Percentiles rank a stretch among this genome's conserved stretches.
Evolutionary conservation across 2,329 filamentous ascomycete genomes (phyloP).

Genomic region (Apiospora phragmitis): DNA sequence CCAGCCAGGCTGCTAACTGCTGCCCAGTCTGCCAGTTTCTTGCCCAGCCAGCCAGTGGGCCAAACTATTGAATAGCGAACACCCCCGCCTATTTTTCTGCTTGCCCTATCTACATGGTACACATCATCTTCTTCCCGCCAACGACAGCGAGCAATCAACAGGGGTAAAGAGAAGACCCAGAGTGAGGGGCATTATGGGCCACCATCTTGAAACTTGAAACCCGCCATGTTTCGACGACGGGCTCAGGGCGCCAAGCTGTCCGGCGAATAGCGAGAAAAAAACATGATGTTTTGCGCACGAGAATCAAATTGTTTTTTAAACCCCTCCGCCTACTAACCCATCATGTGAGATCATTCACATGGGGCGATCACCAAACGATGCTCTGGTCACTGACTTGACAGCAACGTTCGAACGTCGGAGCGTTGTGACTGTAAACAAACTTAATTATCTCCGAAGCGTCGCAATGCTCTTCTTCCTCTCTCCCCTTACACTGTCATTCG

Average conservation of each 20-base stretch:
- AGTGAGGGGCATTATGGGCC: slow-evolving; percentile 15
- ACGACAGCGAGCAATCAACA: not conserved
- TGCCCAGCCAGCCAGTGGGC: not conserved
- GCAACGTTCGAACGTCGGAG: not conserved
- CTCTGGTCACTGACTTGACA: not conserved
- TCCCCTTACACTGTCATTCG: not conserved
- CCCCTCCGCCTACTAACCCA: not conserved
- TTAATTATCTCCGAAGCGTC: not conserved
- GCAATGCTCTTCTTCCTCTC: not conserved
- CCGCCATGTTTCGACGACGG: slow-evolving; percentile 29
- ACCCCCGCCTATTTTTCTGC: not conserved
- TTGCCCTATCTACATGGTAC: not conserved
- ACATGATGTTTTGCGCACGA: not conserved
- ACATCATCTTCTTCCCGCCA: slow-evolving; percentile 3
- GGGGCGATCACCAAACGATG: not conserved
- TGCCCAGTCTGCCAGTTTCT: not conserved
- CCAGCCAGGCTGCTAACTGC: not conserved
- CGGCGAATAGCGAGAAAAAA: not conserved
- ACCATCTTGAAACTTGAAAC: slow-evolving; percentile 34
- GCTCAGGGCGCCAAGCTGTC: slow-evolving; percentile 6
- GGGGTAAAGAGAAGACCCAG: not conserved
- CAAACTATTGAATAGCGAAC: not conserved
- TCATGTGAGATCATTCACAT: not conserved
- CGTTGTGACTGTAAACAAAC: slow-evolving; percentile 3
- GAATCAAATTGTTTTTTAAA: not conserved